Conservation (phyloP, 1,284 basidiomycete species). For the Takashimella koratensis region DNA sequence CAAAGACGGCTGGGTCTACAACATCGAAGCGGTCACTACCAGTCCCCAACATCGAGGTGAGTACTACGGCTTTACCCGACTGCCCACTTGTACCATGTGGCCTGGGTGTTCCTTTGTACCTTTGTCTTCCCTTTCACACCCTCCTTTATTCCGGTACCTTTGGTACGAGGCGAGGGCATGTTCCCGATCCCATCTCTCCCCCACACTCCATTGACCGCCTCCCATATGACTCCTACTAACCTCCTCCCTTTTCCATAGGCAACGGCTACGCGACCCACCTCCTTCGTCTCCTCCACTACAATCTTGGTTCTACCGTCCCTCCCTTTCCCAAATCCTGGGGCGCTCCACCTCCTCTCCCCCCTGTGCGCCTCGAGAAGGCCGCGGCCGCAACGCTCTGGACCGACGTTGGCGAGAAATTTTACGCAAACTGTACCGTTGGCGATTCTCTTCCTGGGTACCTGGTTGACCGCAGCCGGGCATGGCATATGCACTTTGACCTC, state of each 20-base stretch:
- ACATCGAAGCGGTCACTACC: background rate
- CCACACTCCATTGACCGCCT: background rate
- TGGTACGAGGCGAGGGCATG: too few species aligned
- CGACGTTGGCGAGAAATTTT: background rate
- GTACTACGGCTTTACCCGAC: too few species aligned
- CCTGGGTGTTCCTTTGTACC: too few species aligned
- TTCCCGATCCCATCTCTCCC: background rate
- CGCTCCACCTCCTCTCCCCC: constrained; percentile 9
- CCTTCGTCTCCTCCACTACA: constrained; percentile 32
- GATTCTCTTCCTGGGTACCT: background rate
- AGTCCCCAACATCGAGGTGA: too few species aligned
- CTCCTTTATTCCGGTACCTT: too few species aligned
- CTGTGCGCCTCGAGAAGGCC: background rate
- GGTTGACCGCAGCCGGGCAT: background rate
- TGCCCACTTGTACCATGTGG: too few species aligned
- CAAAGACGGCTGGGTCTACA: background rate
- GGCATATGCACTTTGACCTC: background rate
- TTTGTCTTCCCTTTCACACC: too few species aligned
- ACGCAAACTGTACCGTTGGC: background rate
- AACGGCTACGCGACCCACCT: constrained; percentile 36
- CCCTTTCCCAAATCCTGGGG: constrained; percentile 26
- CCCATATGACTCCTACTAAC: background rate
- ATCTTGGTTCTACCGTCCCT: constrained; percentile 15
- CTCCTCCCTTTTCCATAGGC: constrained; percentile 3
- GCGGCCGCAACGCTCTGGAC: background rate